A percentile compares a stretch with the other conserved stretches of the same genome.
These are phyloP conservation scores for Silene uniflora DNA, from an alignment of 148 eudicot species.

Conservation along the genomic window DNA sequence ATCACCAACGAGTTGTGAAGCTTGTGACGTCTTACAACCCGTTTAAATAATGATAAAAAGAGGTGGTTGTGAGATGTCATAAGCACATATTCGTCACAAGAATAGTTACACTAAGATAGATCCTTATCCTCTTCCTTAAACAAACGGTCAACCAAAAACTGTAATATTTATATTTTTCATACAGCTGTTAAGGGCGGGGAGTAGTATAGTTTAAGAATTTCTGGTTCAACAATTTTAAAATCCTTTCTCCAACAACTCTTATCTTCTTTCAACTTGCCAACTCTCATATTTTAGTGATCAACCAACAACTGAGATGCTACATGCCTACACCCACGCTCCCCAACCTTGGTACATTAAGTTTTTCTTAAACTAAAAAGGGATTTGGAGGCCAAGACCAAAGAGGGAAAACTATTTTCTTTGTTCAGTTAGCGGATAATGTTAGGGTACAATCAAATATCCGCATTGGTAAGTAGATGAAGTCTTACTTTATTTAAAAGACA, in stretches of 20 bases:
- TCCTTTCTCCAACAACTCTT: neutral
- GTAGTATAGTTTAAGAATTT: neutral
- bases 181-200: neutral
- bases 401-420: neutral
- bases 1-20: too few relatives aligned
- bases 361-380: neutral
- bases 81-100: too few relatives aligned
- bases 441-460: neutral
- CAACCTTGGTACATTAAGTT: neutral
- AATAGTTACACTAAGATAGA: neutral
- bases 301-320: neutral
- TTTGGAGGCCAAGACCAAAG: neutral
- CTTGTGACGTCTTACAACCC: too few relatives aligned
- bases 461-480: too few relatives aligned
- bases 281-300: neutral
- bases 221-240: neutral
- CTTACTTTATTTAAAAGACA: too few relatives aligned
- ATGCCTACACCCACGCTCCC: neutral
- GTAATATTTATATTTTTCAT: neutral
- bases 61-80: too few relatives aligned
- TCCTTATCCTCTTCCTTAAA: slow-evolving; percentile 13
- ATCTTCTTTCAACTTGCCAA: neutral
- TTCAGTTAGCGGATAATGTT: neutral
- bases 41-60: too few relatives aligned
- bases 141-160: slow-evolving; percentile 1